Base-by-base conservation (phyloP, 331 rosid genomes). In the Stylosanthes scabra region DNA sequence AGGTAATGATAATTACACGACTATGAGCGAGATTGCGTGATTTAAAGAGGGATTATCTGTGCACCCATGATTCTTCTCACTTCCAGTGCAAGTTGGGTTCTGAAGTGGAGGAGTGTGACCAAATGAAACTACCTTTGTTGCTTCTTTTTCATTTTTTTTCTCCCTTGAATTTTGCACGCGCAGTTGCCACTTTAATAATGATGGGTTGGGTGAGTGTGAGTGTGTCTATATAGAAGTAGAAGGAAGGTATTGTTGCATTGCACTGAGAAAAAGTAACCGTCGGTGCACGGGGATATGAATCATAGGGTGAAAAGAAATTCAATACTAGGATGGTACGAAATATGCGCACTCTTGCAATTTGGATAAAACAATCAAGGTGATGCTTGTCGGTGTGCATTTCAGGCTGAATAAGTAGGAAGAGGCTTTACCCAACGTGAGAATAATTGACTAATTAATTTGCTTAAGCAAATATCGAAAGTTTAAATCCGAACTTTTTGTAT, bases 51-150 rank as follows among this genome's bases (percentile, higher is more conserved):
- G 42, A 75, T 20, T 20, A 20, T 20, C 62, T 40, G 68, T 59
- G 20, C 14, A n/a, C 15, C n/a, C 45, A 73, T 66, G 55, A 78
- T n/a, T n/a, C n/a, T 70, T 76, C 69, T 70, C 57, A 68, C 70
- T 74, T 79, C 67, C 47, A 31, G 5, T 31, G 37, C 37, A 71
- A 56, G 13, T 56, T 63, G 66, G 52, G 41, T 56, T 52, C 1
- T 65, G 65, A 66, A 87, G 90, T 85, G 86, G 85, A 82, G 70
- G 80, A 31, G 73, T 75, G 84, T 70, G 73, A 63, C 50, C 37
- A 31, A 31, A 31, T 31, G 3, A 57, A 72, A 9, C 49, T 20
- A 62, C 5, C 34, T 74, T 76, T 81, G 5, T 31, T 31, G 6
- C 37, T 31, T 31, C 25, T 20, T 31, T 31, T 5, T 31, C 37